A percentile compares a stretch with the other conserved stretches of the same genome.
Conservation (phyloP, 2,329 filamentous ascomycete species). For the Epichloe sylvatica region DNA sequence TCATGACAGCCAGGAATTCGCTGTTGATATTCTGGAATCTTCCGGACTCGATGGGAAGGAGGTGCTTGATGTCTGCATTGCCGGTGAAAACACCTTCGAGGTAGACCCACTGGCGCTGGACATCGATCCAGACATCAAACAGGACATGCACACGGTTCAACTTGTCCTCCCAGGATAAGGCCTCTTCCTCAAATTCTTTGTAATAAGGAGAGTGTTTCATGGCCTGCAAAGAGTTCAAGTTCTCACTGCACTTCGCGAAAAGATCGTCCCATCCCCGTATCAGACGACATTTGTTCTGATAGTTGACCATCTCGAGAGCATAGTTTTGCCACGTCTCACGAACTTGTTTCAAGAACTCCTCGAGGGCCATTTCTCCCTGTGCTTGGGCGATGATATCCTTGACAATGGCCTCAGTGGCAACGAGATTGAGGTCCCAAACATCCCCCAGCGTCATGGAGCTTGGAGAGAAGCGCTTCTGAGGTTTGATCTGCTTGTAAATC, state of each 20-base stretch:
- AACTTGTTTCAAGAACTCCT: slow-evolving; percentile 93
- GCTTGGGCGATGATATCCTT: slow-evolving; percentile 90
- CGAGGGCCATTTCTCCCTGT: slow-evolving; percentile 93
- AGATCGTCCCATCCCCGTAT: slow-evolving; percentile 97
- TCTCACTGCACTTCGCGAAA: slow-evolving; percentile 96
- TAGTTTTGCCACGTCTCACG: slow-evolving; percentile 96
- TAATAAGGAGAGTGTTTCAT: slow-evolving; percentile 99
- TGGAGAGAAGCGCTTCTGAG: slow-evolving; percentile 84
- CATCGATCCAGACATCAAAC: slow-evolving; percentile 99
- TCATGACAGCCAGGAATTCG: slow-evolving; percentile 98
- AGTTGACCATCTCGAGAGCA: slow-evolving; percentile 83
- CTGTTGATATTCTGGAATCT: slow-evolving; percentile 99
- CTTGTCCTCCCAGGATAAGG: slow-evolving; percentile 93
- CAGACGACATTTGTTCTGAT: slow-evolving; percentile 94
- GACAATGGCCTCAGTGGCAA: slow-evolving; percentile 74
- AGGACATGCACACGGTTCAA: slow-evolving; percentile 93
- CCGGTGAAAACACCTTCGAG: slow-evolving; percentile 97
- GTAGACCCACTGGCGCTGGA: slow-evolving; percentile 99
- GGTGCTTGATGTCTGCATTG: slow-evolving; percentile 96
- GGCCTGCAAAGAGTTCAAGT: slow-evolving; percentile 90
- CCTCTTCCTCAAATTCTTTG: slow-evolving; percentile 98
- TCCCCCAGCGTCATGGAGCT: slow-evolving; percentile 94
- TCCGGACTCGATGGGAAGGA: slow-evolving; percentile 89
- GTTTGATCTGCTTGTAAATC: slow-evolving; percentile 91
- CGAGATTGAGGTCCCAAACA: slow-evolving; percentile 92